phyloP scores from a whole-genome alignment of 768 basidiomycete species.

The Sarcomyxa edulis region DNA sequence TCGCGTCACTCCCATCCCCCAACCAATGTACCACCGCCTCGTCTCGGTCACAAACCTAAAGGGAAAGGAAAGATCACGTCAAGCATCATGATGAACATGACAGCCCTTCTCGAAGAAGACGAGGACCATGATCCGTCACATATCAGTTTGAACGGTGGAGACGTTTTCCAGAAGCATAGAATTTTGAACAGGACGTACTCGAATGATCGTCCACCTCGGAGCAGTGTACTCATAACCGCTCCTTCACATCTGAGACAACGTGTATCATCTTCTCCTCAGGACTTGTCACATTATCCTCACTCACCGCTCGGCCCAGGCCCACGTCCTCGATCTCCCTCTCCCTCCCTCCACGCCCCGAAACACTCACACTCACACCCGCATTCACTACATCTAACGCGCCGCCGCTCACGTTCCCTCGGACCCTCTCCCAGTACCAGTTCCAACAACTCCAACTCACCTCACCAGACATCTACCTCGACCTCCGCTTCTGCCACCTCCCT shows the following conservation, averaged over 20 bases:
- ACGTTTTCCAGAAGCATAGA: no score
- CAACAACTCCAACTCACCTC: neutral
- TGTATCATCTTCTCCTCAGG: neutral
- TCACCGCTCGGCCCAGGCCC: neutral
- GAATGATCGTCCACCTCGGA: neutral
- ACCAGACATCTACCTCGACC: constrained; percentile 12
- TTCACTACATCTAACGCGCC: neutral
- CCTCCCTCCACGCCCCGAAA: neutral
- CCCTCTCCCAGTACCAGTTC: no score
- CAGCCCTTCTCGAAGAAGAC: constrained; percentile 48
- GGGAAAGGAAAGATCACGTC: constrained; percentile 21
- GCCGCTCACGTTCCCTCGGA: constrained; percentile 1
- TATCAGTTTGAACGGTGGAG: constrained; percentile 13
- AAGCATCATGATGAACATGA: constrained; percentile 47
- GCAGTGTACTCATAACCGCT: constrained; percentile 14
- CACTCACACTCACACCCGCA: neutral
- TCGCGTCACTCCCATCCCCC: neutral
- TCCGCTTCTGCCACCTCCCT: constrained; percentile 16
- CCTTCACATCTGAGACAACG: constrained; percentile 1
- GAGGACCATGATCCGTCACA: constrained; percentile 29
- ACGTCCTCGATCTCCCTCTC: neutral
- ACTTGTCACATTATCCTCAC: neutral
- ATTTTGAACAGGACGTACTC: no score
- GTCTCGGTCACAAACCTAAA: neutral
- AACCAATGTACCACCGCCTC: neutral